A percentile compares a stretch with the other conserved stretches of the same genome.
These are phyloP conservation scores for Neonectria faginata DNA, from an alignment of 2,329 filamentous ascomycete genomes.

Conservation along the genomic window DNA sequence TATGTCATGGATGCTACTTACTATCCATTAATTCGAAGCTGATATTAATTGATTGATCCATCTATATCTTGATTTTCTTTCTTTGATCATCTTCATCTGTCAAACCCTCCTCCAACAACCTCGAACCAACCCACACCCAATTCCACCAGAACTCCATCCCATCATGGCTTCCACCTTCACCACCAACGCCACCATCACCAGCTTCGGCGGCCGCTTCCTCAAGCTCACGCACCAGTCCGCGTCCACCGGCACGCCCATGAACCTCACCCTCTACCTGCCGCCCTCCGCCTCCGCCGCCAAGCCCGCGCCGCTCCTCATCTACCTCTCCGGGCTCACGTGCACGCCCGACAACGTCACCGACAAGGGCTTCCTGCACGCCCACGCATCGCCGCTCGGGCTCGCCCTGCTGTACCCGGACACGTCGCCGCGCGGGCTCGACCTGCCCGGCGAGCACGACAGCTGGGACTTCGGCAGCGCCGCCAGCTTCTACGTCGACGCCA, in stretches of 20 bases:
- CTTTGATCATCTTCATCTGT: not conserved
- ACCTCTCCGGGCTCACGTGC: constrained; percentile 94
- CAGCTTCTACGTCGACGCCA: constrained; percentile 94
- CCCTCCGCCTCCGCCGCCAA: constrained; percentile 68
- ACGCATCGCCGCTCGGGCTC: constrained; percentile 82
- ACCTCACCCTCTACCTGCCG: constrained; percentile 91
- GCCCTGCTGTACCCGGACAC: constrained; percentile 97
- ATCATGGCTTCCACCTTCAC: constrained; percentile 79
- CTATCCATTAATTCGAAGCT: not conserved
- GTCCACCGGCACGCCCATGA: constrained; percentile 88
- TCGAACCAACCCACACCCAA: constrained; percentile 5
- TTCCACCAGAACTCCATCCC: constrained; percentile 7
- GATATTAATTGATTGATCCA: constrained; percentile 7
- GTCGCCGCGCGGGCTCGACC: constrained; percentile 84
- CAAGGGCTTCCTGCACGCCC: constrained; percentile 91
- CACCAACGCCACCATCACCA: constrained; percentile 88
- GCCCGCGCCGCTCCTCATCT: constrained; percentile 85
- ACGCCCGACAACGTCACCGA: constrained; percentile 87
- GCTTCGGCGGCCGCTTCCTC: constrained; percentile 92
- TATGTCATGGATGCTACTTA: constrained; percentile 9
- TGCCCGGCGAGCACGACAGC: constrained; percentile 85
- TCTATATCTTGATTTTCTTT: not conserved
- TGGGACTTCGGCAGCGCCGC: constrained; percentile 95
- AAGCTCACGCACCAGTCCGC: constrained; percentile 90
- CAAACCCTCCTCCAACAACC: not conserved